Base-by-base conservation (phyloP, 1,284 basidiomycete species). In the Apiotrichum sp. region DNA sequence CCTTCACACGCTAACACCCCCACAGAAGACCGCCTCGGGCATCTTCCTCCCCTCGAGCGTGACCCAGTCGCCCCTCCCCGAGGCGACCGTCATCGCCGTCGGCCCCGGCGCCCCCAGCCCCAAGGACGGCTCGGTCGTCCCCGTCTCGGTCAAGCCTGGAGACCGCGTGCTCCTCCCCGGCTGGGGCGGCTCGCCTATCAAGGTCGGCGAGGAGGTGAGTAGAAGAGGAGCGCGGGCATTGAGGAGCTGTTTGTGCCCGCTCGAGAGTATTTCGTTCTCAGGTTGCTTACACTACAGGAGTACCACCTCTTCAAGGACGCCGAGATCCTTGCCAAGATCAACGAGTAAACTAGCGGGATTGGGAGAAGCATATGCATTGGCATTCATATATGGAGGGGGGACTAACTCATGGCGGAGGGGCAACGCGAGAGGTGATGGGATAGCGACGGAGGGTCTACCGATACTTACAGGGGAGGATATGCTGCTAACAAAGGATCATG, bases 121-220 rank as follows among this genome's bases (percentile, higher is more conserved):
- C 46, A 90, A 91, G 80, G 84, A 91, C 6, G 93, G 95, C 47
- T 77, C 82, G 39, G 58, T 95, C 16, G 78, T 87, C n/a, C 88
- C 93, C 10, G 83, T 86, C 31, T 78, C 80, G 40, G 93, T 98
- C 55, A 85, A 88, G 79, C 81, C 86, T 33, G 95, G 95, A 47
- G 95, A 98, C 80, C 84, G 89, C 41, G 93, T 98, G 8, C 81
- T 98, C 52, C 80, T 98, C 5, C 95, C 95, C 7, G 88, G 89
- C 31, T 98, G 93, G 89, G 95, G 95, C 55, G 95, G 95, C n/a
- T 93, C 87, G 76, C 77, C 88, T 16, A 93, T 98, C 79, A 98
- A 98, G 79, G 85, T 98, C 53, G 93, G 93, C 56, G 95, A 98
- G 35, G 93, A 98, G 73, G 93, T 92, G 70, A 66, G 88, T 83